These are phyloP conservation scores for Salisapilia sapeloensis DNA, from an alignment of 352 stramenopile species.

Conservation along the genomic window DNA sequence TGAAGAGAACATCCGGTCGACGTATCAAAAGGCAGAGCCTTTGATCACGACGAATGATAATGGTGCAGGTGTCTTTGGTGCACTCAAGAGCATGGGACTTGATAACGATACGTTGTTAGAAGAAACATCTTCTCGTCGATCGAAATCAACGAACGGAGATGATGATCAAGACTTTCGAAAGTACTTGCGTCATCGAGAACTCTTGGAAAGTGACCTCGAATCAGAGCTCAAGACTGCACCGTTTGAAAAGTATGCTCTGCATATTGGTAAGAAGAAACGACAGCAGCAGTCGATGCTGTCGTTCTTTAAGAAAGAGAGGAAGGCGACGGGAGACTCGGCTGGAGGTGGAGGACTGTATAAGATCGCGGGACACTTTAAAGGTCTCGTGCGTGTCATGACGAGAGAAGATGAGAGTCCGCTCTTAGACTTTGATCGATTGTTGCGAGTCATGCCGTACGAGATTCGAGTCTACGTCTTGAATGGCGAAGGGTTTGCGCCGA, in stretches of 20 bases:
- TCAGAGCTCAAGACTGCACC: conserved; percentile 64
- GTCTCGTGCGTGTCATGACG: conserved; percentile 78
- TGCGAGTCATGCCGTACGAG: conserved; percentile 63
- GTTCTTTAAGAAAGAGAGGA: conserved; percentile 44
- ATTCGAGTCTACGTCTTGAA: conserved; percentile 81
- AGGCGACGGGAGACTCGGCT: conserved; percentile 8
- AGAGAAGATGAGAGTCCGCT: conserved; percentile 63
- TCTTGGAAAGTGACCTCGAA: conserved; percentile 54
- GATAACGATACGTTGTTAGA: conserved; percentile 39
- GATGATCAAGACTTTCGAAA: conserved; percentile 45
- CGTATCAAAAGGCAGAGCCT: conserved; percentile 3
- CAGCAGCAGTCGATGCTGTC: conserved; percentile 49
- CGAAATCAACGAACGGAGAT: conserved; percentile 17
- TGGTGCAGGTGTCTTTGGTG: conserved; percentile 71
- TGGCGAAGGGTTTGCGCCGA: conserved; percentile 64
- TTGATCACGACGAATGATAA: conserved; percentile 38
- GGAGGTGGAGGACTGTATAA: conserved; percentile 54
- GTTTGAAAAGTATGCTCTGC: conserved; percentile 79
- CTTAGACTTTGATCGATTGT: conserved; percentile 44
- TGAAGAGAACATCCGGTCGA: conserved; percentile 1
- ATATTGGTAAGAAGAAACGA: conserved; percentile 68
- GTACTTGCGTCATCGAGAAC: conserved; percentile 59
- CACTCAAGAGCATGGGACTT: conserved; percentile 71
- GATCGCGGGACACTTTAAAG: conserved; percentile 82
- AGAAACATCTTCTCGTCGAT: no score